A percentile compares a stretch with the other conserved stretches of the same genome.
Evolutionary conservation across 2,329 filamentous ascomycete genomes (phyloP).

Genomic region (Hypoxylon sp.): DNA sequence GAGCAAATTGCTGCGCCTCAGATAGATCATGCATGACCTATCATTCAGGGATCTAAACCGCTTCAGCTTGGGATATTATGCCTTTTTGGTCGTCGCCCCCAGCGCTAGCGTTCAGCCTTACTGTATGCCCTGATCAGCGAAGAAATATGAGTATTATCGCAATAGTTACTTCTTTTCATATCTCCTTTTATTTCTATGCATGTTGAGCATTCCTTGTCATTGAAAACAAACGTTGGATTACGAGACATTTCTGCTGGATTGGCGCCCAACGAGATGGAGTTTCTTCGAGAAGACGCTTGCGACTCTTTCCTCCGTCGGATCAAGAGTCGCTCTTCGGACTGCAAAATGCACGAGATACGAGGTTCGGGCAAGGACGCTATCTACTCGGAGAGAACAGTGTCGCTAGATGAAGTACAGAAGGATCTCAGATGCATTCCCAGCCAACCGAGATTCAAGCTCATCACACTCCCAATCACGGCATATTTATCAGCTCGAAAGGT

Average conservation of each 20-base stretch:
- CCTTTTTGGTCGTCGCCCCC: no score
- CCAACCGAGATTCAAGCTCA: constrained; percentile 8
- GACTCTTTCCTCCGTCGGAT: neutral
- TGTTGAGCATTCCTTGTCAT: neutral
- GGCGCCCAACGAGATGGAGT: neutral
- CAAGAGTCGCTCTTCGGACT: neutral
- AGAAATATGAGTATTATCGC: no score
- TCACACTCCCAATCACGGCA: neutral
- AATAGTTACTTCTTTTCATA: neutral
- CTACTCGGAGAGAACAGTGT: constrained; percentile 2
- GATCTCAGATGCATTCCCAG: neutral
- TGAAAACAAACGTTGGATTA: neutral
- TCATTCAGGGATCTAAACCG: no score
- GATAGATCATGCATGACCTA: no score
- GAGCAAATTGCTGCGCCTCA: no score
- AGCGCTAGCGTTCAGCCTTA: no score
- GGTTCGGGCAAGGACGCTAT: neutral
- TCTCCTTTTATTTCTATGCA: no score
- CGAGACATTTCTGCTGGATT: neutral
- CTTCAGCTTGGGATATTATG: no score
- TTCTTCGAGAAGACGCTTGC: constrained; percentile 5
- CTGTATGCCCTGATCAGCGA: no score
- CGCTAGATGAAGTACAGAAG: neutral
- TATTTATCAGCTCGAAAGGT: neutral
- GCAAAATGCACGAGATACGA: constrained; percentile 9